Percentiles rank a stretch among this genome's conserved stretches.
These are phyloP conservation scores for Salvia splendens DNA, from an alignment of 257 asterid species.

Conservation along the genomic window DNA sequence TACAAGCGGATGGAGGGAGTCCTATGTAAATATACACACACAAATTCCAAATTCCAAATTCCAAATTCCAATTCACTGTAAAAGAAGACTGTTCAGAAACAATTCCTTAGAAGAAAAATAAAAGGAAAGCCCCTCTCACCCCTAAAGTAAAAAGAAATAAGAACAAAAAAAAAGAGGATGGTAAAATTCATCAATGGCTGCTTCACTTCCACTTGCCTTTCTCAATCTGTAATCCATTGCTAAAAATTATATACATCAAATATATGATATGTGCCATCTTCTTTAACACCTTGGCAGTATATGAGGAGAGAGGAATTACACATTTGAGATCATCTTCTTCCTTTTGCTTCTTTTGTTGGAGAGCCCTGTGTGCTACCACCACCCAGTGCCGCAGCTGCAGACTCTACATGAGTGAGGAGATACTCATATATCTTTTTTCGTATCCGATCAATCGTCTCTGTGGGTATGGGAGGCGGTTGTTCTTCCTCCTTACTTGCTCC, in stretches of 20 bases:
- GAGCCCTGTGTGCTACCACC: conserved; percentile 52
- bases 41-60: conserved; percentile 25
- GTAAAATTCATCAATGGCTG: conserved; percentile 31
- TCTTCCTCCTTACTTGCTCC: conserved; percentile 68
- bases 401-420: conserved; percentile 93
- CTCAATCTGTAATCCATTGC: conserved; percentile 38
- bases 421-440: conserved; percentile 94
- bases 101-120: not conserved
- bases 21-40: not conserved
- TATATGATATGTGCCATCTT: conserved; percentile 27
- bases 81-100: conserved; percentile 21
- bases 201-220: conserved; percentile 34
- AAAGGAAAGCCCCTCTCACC: not conserved
- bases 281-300: conserved; percentile 35
- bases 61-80: conserved; percentile 30
- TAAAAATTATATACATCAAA: conserved; percentile 41
- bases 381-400: conserved; percentile 96
- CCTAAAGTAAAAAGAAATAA: not conserved
- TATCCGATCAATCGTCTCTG: conserved; percentile 77
- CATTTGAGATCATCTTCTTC: conserved; percentile 49
- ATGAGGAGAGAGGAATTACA: conserved; percentile 2
- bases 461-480: conserved; percentile 49
- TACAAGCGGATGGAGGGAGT: no score
- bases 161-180: not conserved
- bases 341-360: conserved; percentile 51